Evolutionary conservation across 1,284 basidiomycete species (phyloP).

Genomic region (Rhodofomes roseus): DNA sequence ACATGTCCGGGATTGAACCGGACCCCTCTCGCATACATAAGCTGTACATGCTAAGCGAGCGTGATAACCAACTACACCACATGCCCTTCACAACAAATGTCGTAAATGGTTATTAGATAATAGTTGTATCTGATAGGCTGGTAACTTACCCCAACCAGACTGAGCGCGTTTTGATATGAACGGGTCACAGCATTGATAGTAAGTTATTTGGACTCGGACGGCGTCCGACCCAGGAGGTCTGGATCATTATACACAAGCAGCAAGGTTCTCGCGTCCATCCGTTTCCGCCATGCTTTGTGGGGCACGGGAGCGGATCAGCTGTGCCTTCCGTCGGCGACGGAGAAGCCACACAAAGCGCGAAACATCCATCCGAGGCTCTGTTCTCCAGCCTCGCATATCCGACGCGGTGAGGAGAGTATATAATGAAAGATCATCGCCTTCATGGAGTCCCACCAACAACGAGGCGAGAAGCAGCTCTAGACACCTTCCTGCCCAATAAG

Average conservation of each 20-base stretch:
- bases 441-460: not conserved
- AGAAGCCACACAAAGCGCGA: not conserved
- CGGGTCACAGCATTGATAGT: no score
- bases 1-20: constrained; percentile 3
- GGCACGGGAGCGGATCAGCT: not conserved
- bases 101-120: not conserved
- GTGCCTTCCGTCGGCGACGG: not conserved
- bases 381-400: not conserved
- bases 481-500: not conserved
- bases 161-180: no score
- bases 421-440: not conserved
- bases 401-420: not conserved
- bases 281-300: not conserved
- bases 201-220: no score
- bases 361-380: not conserved
- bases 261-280: not conserved
- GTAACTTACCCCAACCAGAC: no score
- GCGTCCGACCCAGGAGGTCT: no score
- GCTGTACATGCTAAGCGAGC: not conserved
- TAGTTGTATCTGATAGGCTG: not conserved
- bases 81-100: not conserved
- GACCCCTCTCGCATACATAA: not conserved
- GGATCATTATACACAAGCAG: not conserved
- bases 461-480: not conserved
- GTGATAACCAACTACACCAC: constrained; percentile 4